Percentiles rank a stretch among this genome's conserved stretches.
These are phyloP conservation scores for Cutaneotrichosporon sp. DNA, from an alignment of 1,284 basidiomycete species.

Conservation along the genomic window DNA sequence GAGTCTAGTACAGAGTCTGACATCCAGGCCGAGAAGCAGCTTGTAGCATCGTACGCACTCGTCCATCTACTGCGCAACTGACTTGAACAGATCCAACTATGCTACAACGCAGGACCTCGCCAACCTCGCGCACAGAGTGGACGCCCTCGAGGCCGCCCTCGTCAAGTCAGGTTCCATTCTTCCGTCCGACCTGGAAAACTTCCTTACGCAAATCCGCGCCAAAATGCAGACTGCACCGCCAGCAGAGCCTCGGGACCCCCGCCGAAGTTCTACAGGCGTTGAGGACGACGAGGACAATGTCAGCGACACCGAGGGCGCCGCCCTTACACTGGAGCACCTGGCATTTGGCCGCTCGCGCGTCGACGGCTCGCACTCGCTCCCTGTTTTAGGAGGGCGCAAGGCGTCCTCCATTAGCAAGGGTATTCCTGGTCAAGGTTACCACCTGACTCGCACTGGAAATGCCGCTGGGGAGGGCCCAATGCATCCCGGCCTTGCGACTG, in stretches of 20 bases:
- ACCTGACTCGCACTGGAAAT: conserved; percentile 25
- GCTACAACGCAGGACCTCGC: conserved; percentile 45
- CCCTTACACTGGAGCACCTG: conserved; percentile 47
- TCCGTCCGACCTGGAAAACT: conserved; percentile 42
- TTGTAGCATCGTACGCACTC: conserved; percentile 29
- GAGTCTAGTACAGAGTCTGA: conserved; percentile 9
- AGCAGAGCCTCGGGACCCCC: background rate
- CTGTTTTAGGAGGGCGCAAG: conserved; percentile 29
- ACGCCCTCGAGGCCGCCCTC: conserved; percentile 45
- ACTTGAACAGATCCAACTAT: conserved; percentile 26
- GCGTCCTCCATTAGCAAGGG: conserved; percentile 25
- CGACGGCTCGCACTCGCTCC: conserved; percentile 37
- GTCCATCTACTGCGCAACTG: background rate
- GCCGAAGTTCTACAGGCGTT: background rate
- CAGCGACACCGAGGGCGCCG: conserved; percentile 48
- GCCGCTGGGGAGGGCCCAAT: conserved; percentile 8
- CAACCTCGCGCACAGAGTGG: conserved; percentile 43
- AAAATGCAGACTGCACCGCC: conserved; percentile 2
- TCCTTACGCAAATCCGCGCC: conserved; percentile 24
- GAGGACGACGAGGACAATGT: conserved; percentile 25
- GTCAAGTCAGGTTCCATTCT: conserved; percentile 40
- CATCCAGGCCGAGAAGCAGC: conserved; percentile 37
- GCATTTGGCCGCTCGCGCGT: conserved; percentile 45
- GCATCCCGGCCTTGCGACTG: background rate
- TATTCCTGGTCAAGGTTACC: conserved; percentile 39